Evolutionary conservation across 768 basidiomycete species (phyloP), one percentile per base, ranked within the genome.

Genomic region (Scleroderma bovista): DNA sequence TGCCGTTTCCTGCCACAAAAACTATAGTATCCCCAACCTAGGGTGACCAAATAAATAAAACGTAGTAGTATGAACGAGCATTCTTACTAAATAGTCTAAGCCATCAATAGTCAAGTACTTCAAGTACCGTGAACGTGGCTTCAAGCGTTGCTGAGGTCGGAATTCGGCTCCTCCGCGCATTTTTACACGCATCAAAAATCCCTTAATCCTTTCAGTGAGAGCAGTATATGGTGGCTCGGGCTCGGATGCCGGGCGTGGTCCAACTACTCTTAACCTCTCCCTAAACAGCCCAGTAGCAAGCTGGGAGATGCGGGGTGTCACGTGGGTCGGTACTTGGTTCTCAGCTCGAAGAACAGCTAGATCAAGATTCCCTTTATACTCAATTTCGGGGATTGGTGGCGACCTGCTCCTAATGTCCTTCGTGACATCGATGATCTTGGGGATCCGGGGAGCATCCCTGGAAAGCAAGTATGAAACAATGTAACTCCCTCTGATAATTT

Each of bases 1-100:
- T 51, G 38, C 65, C 64, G 1, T 61, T 15, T 6, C 72, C 75
- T 3, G 69, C 69, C 16, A 75, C 75, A 16, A 83, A 67, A 5
- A 88, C 49, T 2, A 87, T 69, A 32, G 77, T 74, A 52, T 90
- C 86, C 1, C 84, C 86, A 34, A 79, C 59, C 86, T 89, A 50
- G 8, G 42, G 6, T 32, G 11, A n/a, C 17, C 51, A 22, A 32
- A 57, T 23, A 54, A 19, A 19, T 16, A 52, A 32, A 13, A 20
- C 47, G 26, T 19, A 39, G 15, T 2, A 40, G 37, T 26, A 26
- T 42, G 5, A 36, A 1, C 13, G 29, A 39, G 12, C 16, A 19
- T 33, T 60, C 68, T 39, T 51, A 81, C 79, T 55, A 66, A 55
- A 50, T 79, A 84, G 12, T 57, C 55, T 16, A 72, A 59, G 0